phyloP scores from a whole-genome alignment of 352 stramenopile genomes.

The Phytophthora pluvialis region DNA sequence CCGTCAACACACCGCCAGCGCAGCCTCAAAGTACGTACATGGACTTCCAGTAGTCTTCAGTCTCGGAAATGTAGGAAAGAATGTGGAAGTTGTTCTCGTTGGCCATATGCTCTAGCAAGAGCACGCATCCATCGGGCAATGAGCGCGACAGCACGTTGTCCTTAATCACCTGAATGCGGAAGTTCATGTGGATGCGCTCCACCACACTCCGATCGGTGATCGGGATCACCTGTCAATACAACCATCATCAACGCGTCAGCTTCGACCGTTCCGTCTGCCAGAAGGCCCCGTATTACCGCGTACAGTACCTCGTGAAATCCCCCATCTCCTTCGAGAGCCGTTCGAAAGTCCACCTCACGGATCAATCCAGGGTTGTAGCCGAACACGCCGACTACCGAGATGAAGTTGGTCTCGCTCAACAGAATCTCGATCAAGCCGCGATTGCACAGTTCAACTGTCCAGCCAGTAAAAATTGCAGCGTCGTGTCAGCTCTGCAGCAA shows the following conservation, averaged over 20 bases:
- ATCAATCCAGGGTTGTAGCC: slow-evolving; percentile 82
- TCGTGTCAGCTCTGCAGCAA: slow-evolving; percentile 4
- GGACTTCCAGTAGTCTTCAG: slow-evolving; percentile 68
- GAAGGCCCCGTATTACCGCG: background rate
- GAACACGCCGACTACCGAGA: slow-evolving; percentile 84
- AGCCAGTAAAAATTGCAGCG: background rate
- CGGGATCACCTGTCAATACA: slow-evolving; percentile 60
- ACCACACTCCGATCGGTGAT: slow-evolving; percentile 69
- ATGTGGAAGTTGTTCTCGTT: slow-evolving; percentile 91
- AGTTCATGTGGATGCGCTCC: slow-evolving; percentile 85
- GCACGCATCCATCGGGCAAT: slow-evolving; percentile 72
- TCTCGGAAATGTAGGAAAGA: slow-evolving; percentile 80
- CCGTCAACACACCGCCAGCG: background rate
- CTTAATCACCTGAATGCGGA: slow-evolving; percentile 89
- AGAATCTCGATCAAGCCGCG: slow-evolving; percentile 70
- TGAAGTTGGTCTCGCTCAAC: slow-evolving; percentile 77
- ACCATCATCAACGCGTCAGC: slow-evolving; percentile 2
- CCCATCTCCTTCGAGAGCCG: slow-evolving; percentile 58
- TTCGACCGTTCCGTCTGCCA: background rate
- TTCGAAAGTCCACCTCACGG: slow-evolving; percentile 77
- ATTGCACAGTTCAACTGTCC: slow-evolving; percentile 80
- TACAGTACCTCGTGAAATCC: slow-evolving; percentile 71
- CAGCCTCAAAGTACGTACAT: slow-evolving; percentile 48
- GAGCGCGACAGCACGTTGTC: slow-evolving; percentile 85
- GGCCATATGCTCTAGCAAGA: slow-evolving; percentile 82